Conservation (phyloP, 345 rosid genomes). For the Pistacia integerrima region DNA sequence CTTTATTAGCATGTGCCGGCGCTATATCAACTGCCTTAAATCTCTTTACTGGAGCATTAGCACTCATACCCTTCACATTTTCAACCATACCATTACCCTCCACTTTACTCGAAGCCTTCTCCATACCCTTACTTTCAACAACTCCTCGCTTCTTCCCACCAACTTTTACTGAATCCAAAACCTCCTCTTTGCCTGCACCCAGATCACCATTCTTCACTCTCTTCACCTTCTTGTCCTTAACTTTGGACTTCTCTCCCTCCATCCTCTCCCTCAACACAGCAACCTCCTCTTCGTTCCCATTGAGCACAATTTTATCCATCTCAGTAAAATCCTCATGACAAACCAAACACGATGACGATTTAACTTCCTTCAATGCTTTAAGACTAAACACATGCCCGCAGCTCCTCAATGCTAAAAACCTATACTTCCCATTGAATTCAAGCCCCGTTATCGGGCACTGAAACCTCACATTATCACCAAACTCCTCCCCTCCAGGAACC, state of each 20-base stretch:
- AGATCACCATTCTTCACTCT: slow-evolving; percentile 49
- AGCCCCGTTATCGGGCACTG: slow-evolving; percentile 83
- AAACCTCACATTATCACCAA: slow-evolving; percentile 44
- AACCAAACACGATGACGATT: slow-evolving; percentile 81
- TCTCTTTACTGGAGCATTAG: slow-evolving; percentile 49
- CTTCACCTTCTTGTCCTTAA: slow-evolving; percentile 66
- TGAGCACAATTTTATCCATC: slow-evolving; percentile 70
- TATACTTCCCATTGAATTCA: slow-evolving; percentile 87
- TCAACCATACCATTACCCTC: slow-evolving; percentile 51
- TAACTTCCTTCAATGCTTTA: slow-evolving; percentile 91
- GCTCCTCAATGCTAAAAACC: slow-evolving; percentile 64
- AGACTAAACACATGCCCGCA: slow-evolving; percentile 96
- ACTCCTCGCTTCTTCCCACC: slow-evolving; percentile 49
- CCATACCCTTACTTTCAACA: slow-evolving; percentile 36
- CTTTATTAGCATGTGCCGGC: slow-evolving; percentile 82
- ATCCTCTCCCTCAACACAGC: slow-evolving; percentile 58
- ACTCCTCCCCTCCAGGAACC: slow-evolving; percentile 51
- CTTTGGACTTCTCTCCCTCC: slow-evolving; percentile 65
- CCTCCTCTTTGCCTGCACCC: slow-evolving; percentile 28
- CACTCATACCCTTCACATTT: slow-evolving; percentile 28
- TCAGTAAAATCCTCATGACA: slow-evolving; percentile 76
- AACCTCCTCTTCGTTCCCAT: slow-evolving; percentile 88
- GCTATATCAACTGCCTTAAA: slow-evolving; percentile 64
- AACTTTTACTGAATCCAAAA: slow-evolving; percentile 10
- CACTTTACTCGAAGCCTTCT: slow-evolving; percentile 35